A percentile compares a stretch with the other conserved stretches of the same genome.
These are phyloP conservation scores for Phyllostachys edulis DNA, from an alignment of 176 grass and related monocot species.

Conservation along the genomic window DNA sequence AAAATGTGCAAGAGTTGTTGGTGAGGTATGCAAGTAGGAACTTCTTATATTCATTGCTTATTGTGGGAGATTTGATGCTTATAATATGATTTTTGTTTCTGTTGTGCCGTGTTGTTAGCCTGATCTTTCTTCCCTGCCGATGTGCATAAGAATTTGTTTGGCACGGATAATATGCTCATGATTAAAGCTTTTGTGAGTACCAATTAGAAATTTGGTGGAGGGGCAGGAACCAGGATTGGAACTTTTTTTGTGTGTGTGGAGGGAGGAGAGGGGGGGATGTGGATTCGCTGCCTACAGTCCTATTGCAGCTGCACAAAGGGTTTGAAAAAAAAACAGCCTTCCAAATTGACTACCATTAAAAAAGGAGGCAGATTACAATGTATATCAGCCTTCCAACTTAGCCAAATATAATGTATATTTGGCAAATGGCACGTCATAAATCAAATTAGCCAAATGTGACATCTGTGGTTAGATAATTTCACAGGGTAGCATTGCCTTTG, in stretches of 20 bases:
- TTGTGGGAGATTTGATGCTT: background rate
- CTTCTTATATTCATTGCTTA: slow-evolving; percentile 2
- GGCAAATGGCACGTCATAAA: too few species aligned
- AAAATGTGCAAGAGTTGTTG: slow-evolving; percentile 95
- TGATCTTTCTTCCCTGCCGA: background rate
- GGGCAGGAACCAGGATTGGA: background rate
- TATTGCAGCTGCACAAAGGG: background rate
- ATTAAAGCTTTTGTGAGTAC: background rate
- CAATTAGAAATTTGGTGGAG: background rate
- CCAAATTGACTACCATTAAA: background rate
- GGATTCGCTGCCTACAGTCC: background rate
- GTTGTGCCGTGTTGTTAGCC: background rate
- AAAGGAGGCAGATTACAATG: background rate
- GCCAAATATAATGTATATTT: too few species aligned
- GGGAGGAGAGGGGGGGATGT: background rate
- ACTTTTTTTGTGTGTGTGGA: background rate
- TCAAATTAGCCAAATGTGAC: too few species aligned
- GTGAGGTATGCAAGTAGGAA: slow-evolving; percentile 66
- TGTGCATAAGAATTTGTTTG: background rate
- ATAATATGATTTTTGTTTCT: background rate
- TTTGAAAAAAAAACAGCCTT: background rate
- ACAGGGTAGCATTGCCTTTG: slow-evolving; percentile 4
- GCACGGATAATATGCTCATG: background rate
- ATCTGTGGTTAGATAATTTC: slow-evolving; percentile 1
- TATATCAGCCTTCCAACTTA: too few species aligned